Base-by-base conservation (phyloP, 179 eudicot genomes). In the Heliamphora pulchella region DNA sequence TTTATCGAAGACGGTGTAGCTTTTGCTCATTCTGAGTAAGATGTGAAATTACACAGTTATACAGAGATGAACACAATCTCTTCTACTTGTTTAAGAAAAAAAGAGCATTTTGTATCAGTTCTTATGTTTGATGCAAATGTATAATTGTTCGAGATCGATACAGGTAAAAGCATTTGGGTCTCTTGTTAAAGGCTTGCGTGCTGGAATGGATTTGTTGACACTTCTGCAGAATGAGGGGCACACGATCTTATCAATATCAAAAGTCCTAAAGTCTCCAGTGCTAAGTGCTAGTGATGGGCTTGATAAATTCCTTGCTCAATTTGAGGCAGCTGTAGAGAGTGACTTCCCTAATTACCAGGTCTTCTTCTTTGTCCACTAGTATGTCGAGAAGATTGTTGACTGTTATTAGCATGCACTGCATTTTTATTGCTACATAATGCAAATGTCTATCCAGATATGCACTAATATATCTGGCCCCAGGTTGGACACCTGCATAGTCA, bases 301-400 rank as follows among this genome's bases (percentile, higher is more conserved):
- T 79, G 83, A 86, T 82, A 89, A 91, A 83, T 91, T 87, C 81
- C 99, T 96, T 68, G 39, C 82, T 39, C 98, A 96, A 80, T 90
- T 96, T 78, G 97, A 96, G 89, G 97, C 98, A 77, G 97, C 99
- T 80, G 81, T 96, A 65, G 97, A 94, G 66, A 94, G 97, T 74
- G 97, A 94, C 80, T 96, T 96, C 78, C 97, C 98, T 54, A 89
- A 87, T 79, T 90, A 91, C 83, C 98, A 92, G 99, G 99, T 96
- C 58, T 86, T 80, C 46, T 79, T 80, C 81, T 73, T 43, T 18
- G 10, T 68, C 39, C 65, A 67, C 74, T 55, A 39, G 65, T 53
- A 53, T 78, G 62, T 44, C 63, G 3, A 66, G n/a, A 14, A 39
- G 17, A 43, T 14, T 68, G n/a, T 43, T 78, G 53, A n/a, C 47